Percentiles rank a stretch among this genome's conserved stretches.
Evolutionary conservation across 345 rosid genomes (phyloP).

Genomic region (Arabis alpina): DNA sequence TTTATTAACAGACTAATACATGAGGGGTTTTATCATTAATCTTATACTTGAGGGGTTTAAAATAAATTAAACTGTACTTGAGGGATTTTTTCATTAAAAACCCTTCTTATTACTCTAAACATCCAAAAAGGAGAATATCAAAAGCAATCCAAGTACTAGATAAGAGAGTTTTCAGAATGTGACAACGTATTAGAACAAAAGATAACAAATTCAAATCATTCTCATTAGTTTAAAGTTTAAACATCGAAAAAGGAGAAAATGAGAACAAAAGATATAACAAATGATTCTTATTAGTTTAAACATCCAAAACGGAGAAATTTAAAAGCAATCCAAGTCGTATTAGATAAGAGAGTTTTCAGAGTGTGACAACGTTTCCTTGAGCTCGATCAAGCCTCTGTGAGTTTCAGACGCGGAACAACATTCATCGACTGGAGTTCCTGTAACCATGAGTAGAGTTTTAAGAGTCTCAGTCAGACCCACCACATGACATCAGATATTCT

Average conservation of each 20-base stretch:
- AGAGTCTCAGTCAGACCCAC: neutral
- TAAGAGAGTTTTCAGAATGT: too few relatives aligned
- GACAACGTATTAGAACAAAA: neutral
- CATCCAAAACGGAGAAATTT: neutral
- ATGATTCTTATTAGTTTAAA: neutral
- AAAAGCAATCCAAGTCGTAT: constrained; percentile 1
- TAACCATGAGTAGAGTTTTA: neutral
- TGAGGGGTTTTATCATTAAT: too few relatives aligned
- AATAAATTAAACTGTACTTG: too few relatives aligned
- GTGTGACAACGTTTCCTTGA: neutral
- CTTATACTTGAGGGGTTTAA: too few relatives aligned
- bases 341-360: neutral
- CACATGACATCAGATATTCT: neutral
- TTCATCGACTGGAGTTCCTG: constrained; percentile 93
- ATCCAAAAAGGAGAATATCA: too few relatives aligned
- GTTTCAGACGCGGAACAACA: constrained; percentile 66
- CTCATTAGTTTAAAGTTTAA: neutral
- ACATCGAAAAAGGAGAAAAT: neutral
- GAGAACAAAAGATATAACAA: neutral
- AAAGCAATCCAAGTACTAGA: too few relatives aligned
- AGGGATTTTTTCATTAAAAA: too few relatives aligned
- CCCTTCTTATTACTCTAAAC: too few relatives aligned
- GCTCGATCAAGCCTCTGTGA: constrained; percentile 56
- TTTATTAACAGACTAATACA: too few relatives aligned
- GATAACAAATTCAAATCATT: too few relatives aligned